Evolutionary conservation across 2,329 filamentous ascomycete species (phyloP), one percentile per base, ranked within the genome.

Genomic region (Ophiostoma montium): DNA sequence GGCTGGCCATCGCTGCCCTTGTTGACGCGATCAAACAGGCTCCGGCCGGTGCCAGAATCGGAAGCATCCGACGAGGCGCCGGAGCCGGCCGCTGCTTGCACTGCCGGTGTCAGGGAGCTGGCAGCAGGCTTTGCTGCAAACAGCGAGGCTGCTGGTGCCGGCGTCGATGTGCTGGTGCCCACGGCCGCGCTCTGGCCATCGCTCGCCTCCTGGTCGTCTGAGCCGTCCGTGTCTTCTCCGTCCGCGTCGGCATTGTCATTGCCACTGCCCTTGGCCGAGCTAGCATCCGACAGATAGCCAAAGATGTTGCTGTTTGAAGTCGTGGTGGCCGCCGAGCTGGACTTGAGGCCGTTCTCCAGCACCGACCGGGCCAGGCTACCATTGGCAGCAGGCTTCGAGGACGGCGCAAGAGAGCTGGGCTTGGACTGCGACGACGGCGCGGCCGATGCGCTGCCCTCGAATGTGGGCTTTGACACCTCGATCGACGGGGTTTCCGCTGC

Each of bases 221-320:
- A 68, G 15, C 73, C 70, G 11, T 66, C 62, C 3, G 56, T 56
- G 33, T 58, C 58, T 38, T 60, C 61, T 8, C 52, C 56, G 12
- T 67, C 68, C 16, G 62, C 65, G 52, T 69, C 64, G 3, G 60
- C 67, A 36, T 68, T 63, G 51, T 68, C 68, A 33, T 68, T 65
- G 1, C 70, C 70, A 53, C 75, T 78, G 46, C 70, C 75, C 60
- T 74, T 74, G 36, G 69, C 65, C 13, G 72, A 74, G 55, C 73
- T 75, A 31, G 65, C 67, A 57, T 76, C 74, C 1, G 76, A 79
- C 8, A 80, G 67, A 55, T 80, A 74, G 21, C 70, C 71, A 57
- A 82, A 82, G 46, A 79, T 78, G 57, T 80, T 78, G 58, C 78
- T 79, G 42, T 30, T 47, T 23, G 33, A 56, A n/a, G 35, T 48